Evolutionary conservation across 495 filamentous ascomycete genomes (phyloP).

Genomic region (Lasiosphaeris hirsuta): DNA sequence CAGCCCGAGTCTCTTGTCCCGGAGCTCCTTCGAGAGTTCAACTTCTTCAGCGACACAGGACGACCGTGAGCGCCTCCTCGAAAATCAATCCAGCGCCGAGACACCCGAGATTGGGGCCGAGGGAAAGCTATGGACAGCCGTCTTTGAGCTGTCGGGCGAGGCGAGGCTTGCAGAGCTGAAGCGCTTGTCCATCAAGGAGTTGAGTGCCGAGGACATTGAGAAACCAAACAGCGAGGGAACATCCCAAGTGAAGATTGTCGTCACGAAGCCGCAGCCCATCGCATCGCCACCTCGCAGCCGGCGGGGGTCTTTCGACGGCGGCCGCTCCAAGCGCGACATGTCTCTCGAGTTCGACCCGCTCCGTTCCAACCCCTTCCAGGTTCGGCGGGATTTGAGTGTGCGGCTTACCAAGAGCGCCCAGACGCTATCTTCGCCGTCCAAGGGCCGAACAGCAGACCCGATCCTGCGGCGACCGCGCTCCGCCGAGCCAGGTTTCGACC

Average conservation of each 20-base stretch:
- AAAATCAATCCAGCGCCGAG: neutral
- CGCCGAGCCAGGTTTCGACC: slow-evolving; percentile 11
- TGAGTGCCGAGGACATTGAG: neutral
- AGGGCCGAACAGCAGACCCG: neutral
- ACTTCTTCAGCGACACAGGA: neutral
- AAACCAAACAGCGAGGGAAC: too few species aligned
- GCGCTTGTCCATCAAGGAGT: slow-evolving; percentile 7
- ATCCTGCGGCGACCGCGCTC: slow-evolving; percentile 3
- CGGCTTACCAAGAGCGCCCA: slow-evolving; percentile 12
- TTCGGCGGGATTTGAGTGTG: slow-evolving; percentile 10
- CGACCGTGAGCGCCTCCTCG: neutral
- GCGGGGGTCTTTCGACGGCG: neutral
- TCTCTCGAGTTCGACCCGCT: slow-evolving; percentile 6
- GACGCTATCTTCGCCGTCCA: neutral
- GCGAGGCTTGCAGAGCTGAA: slow-evolving; percentile 11
- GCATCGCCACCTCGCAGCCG: neutral
- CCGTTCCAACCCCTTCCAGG: slow-evolving; percentile 11
- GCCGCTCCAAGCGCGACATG: neutral
- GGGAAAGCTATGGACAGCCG: slow-evolving; percentile 10
- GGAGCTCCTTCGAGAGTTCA: neutral
- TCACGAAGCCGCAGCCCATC: slow-evolving; percentile 14
- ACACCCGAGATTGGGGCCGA: neutral
- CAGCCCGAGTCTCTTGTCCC: neutral
- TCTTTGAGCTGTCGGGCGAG: slow-evolving; percentile 16
- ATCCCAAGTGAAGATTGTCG: slow-evolving; percentile 4